These are phyloP conservation scores for Hypoxylon sp. DNA, from an alignment of 2,329 filamentous ascomycete species.

Conservation along the genomic window DNA sequence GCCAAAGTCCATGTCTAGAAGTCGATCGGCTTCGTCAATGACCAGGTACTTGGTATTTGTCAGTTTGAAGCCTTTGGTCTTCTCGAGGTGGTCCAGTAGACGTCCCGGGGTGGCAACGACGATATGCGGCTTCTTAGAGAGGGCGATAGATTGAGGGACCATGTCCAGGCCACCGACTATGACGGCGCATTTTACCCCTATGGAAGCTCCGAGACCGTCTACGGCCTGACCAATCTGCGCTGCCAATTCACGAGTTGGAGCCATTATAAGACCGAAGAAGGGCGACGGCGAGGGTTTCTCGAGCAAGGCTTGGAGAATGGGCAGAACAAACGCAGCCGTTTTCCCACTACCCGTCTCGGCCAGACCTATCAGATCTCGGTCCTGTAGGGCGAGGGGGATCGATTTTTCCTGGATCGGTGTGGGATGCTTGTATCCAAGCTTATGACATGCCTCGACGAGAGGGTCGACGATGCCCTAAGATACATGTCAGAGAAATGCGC, in stretches of 20 bases:
- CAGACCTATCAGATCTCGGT: slow-evolving; percentile 89
- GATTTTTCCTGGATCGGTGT: slow-evolving; percentile 90
- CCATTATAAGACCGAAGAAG: slow-evolving; percentile 88
- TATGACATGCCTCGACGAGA: slow-evolving; percentile 87
- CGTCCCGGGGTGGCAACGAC: slow-evolving; percentile 92
- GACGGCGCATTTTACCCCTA: slow-evolving; percentile 86
- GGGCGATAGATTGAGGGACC: slow-evolving; percentile 88
- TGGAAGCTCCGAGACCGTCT: slow-evolving; percentile 86
- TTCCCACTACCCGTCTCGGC: slow-evolving; percentile 97
- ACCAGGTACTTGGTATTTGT: slow-evolving; percentile 86
- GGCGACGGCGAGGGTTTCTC: slow-evolving; percentile 88
- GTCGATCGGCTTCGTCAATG: slow-evolving; percentile 92
- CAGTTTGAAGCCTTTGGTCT: slow-evolving; percentile 94
- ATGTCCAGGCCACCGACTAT: slow-evolving; percentile 96
- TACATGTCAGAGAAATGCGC: too few relatives aligned
- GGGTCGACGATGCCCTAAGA: slow-evolving; percentile 86
- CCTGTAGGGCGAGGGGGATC: slow-evolving; percentile 82
- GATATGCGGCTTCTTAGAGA: slow-evolving; percentile 96
- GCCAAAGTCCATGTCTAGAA: slow-evolving; percentile 94
- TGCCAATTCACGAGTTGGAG: slow-evolving; percentile 92
- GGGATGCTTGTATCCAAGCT: slow-evolving; percentile 83
- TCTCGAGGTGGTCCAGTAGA: slow-evolving; percentile 91
- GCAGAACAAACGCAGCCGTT: slow-evolving; percentile 93
- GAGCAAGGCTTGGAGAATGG: slow-evolving; percentile 90
- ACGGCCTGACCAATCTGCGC: slow-evolving; percentile 91